Evolutionary conservation across 345 rosid species (phyloP).

Genomic region (Eucalyptus sp.): DNA sequence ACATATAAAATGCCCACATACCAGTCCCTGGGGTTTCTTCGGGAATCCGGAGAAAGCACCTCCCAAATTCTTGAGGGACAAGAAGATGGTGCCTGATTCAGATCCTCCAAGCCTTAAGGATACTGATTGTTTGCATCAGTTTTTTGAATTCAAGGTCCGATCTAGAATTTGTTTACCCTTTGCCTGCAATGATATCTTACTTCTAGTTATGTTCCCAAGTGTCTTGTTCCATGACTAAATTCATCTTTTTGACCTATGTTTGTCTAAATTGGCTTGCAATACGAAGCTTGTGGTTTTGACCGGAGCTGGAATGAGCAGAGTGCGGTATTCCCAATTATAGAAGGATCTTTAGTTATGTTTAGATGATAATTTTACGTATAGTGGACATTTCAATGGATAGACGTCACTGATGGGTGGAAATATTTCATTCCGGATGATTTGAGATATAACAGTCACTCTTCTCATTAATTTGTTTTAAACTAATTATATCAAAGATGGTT

Average conservation of each 20-base stretch:
- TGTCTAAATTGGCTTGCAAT: slow-evolving; percentile 12
- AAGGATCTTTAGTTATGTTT: slow-evolving; percentile 25
- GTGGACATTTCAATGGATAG: background rate
- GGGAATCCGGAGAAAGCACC: slow-evolving; percentile 9
- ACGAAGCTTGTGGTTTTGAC: slow-evolving; percentile 63
- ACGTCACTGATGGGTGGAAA: background rate
- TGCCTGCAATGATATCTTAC: background rate
- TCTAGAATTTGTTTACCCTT: background rate
- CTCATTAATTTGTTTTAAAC: background rate
- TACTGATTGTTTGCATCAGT: slow-evolving; percentile 35
- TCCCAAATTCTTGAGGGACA: slow-evolving; percentile 27
- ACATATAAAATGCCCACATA: slow-evolving; percentile 38
- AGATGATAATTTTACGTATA: background rate
- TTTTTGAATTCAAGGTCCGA: slow-evolving; percentile 60
- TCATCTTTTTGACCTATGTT: background rate
- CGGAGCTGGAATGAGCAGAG: slow-evolving; percentile 90
- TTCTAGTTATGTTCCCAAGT: background rate
- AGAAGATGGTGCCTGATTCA: slow-evolving; percentile 62
- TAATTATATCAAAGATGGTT: background rate
- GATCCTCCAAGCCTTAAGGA: slow-evolving; percentile 59
- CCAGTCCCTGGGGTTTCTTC: slow-evolving; percentile 30
- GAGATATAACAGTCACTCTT: background rate
- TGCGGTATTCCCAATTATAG: slow-evolving; percentile 93
- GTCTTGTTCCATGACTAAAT: background rate
- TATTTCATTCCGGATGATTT: background rate